phyloP scores from a whole-genome alignment of 257 asterid genomes.

The Salvia splendens region DNA sequence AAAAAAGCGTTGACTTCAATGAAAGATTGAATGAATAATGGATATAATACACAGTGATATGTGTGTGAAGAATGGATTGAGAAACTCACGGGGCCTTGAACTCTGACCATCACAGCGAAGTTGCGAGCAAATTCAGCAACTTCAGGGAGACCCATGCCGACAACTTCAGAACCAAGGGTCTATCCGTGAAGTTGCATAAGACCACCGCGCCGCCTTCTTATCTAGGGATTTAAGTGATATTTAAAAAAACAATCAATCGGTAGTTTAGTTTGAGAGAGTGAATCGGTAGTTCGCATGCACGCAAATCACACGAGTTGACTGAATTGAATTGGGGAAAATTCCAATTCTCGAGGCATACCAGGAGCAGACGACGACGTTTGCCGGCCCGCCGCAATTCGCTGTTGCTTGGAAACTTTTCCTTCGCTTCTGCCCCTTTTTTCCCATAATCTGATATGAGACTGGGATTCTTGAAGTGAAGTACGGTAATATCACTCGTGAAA shows the following conservation, averaged over 20 bases:
- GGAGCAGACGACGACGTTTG: slow-evolving; percentile 33
- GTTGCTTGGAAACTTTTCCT: slow-evolving; percentile 25
- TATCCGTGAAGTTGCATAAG: slow-evolving; percentile 37
- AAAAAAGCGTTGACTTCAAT: background rate
- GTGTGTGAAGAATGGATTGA: slow-evolving; percentile 6
- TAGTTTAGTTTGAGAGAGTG: slow-evolving; percentile 17
- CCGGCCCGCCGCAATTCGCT: slow-evolving; percentile 42
- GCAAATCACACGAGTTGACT: slow-evolving; percentile 12
- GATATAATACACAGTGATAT: background rate
- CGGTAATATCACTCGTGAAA: background rate
- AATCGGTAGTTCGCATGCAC: slow-evolving; percentile 1
- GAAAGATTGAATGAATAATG: background rate
- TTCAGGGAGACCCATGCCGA: slow-evolving; percentile 73
- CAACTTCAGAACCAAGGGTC: slow-evolving; percentile 27
- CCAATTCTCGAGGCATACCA: slow-evolving; percentile 37
- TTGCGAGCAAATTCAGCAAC: slow-evolving; percentile 80
- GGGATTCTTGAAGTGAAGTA: slow-evolving; percentile 19
- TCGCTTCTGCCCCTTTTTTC: background rate
- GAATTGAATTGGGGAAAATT: slow-evolving; percentile 19
- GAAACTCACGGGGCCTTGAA: slow-evolving; percentile 92
- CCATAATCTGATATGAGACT: slow-evolving; percentile 28
- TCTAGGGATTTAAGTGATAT: slow-evolving; percentile 32
- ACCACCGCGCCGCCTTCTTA: slow-evolving; percentile 33
- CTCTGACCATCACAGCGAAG: slow-evolving; percentile 90
- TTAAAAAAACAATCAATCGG: slow-evolving; percentile 15